Evolutionary conservation across 2,329 filamentous ascomycete species (phyloP), one percentile per base, ranked within the genome.

Genomic region (Apiospora koreana): DNA sequence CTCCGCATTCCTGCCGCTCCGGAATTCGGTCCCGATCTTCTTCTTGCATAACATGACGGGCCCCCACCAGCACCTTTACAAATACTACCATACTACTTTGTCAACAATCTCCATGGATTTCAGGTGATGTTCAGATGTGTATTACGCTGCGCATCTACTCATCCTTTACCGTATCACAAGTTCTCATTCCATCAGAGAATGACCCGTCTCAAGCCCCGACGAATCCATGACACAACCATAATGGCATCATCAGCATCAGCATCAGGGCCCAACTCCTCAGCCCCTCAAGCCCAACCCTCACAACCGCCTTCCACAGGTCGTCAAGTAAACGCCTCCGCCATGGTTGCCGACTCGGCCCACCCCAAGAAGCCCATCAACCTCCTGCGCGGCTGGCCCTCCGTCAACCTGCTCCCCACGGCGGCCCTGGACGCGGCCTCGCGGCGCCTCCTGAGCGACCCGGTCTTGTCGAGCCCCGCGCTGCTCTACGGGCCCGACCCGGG

Each of bases 401-500:
- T 85, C 0, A 74, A 78, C 23, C 87, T 96, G 8, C 86, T 97
- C 12, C 93, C 94, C 8, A 86, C 87, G 2, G 79, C 84, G 5
- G 83, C 90, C 18, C 85, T 97, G 70, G 85, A 87, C 45, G 81
- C 83, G 38, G 91, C 93, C 35, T 84, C 91, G 70, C 82, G 86
- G 70, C 82, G 83, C 68, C 88, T 91, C 10, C 86, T 97, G 65
- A 84, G 87, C 18, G 84, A 92, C 76, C 86, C 89, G 12, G 77
- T 80, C 10, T 82, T 92, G 70, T 88, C 86, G 69, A 82, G 86
- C 2, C 88, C 90, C 0, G 92, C 87, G n/a, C 86, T 97, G 46
- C 86, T 91, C 70, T 97, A 97, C 77, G 95, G 92, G 0, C 91
- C 94, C 0, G 93, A 97, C 79, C 83, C 88, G 58, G 95, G 95